Evolutionary conservation across 768 basidiomycete genomes (phyloP), one percentile per base, ranked within the genome.

Genomic region (Lactarius quietus): DNA sequence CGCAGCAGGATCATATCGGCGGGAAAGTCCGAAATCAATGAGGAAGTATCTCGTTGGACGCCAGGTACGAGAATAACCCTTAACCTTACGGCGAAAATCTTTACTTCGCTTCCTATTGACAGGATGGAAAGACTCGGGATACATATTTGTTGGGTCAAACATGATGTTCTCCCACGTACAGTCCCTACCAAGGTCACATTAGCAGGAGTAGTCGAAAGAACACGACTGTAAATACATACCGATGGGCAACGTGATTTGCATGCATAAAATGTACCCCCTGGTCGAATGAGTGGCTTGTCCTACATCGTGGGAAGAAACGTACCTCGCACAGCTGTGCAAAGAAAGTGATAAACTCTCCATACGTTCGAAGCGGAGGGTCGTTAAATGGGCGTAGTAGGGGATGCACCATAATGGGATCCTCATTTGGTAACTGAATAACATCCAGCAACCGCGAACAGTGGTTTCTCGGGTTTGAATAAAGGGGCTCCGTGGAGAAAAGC

Each of bases 291-390:
- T 3, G 23, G 20, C 10, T 4, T 36, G 15, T 31, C 17, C 18
- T 10, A 3, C 20, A 12, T 17, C 15, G 43, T 12, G 7, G 2
- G 15, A 14, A 4, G 15, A 1, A 3, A 41, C 65, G 3, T 23
- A 77, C 79, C 72, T 79, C 78, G 28, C 79, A 71, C 0, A 77
- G 39, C 53, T 80, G 78, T 0, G 66, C 31, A 17, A 77, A 67
- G 59, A 73, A 78, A 10, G 72, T 73, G 1, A 80, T 54, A 1
- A 70, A 73, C 65, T 80, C 79, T 0, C 79, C 77, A 1, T 76
- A 61, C 0, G 76, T 78, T 20, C 71, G 65, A 54, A 80, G 74
- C 0, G 33, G 69, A 0, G 78, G 78, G 6, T 74, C 56, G 33
- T 73, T 29, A 56, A 59, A 74, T 3, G 15, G 35, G 3, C 73